Evolutionary conservation across 208 protist species (phyloP).

Genomic region (Leishmania turanica): DNA sequence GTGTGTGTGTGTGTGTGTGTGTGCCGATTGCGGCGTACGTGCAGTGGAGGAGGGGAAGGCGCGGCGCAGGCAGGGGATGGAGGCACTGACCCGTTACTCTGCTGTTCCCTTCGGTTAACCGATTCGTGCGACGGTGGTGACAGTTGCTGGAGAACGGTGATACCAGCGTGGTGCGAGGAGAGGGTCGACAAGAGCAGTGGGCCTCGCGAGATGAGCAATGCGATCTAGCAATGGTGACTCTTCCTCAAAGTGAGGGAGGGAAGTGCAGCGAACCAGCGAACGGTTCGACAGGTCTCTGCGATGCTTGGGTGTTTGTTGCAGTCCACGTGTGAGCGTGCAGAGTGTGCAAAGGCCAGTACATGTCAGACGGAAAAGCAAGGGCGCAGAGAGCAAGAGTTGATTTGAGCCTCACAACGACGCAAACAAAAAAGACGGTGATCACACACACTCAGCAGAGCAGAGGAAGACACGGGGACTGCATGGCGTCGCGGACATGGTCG

Average conservation of each 20-base stretch:
- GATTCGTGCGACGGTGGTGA: background rate
- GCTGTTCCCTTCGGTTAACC: background rate
- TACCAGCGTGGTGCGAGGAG: background rate
- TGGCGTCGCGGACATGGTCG: background rate
- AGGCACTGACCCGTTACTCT: background rate
- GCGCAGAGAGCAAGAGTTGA: background rate
- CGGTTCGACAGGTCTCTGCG: background rate
- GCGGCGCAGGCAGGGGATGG: background rate
- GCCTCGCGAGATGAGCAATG: background rate
- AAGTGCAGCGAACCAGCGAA: conserved; percentile 20
- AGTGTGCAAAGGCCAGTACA: background rate
- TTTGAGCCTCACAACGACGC: no score
- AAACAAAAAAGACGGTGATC: background rate
- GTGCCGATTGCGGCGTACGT: background rate
- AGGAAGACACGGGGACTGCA: background rate
- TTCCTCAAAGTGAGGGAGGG: background rate
- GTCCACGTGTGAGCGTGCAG: background rate
- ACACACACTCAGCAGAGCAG: background rate
- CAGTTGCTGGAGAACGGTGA: background rate
- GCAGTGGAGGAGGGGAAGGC: background rate
- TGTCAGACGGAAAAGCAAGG: background rate
- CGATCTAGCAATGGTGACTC: background rate
- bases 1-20: no score
- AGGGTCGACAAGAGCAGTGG: background rate
- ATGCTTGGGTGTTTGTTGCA: no score